Evolutionary conservation across 441 rosid genomes (phyloP), one percentile per base, ranked within the genome.

Genomic region (Bocquillonia castaneifolia): DNA sequence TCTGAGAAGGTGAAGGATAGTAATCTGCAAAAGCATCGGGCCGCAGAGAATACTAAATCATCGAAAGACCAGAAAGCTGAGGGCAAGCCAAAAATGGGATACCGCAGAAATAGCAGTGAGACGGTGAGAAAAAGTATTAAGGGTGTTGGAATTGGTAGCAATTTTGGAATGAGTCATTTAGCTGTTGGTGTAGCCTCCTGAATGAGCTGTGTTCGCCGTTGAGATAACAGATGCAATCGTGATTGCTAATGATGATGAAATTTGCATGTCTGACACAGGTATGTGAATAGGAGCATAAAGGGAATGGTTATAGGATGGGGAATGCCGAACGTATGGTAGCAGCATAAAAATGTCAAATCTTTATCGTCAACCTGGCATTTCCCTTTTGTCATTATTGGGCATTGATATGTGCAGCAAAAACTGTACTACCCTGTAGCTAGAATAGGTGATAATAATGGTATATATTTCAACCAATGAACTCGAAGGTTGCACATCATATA

Each of bases 141-240:
- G 78, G 72, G 69, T 51, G 67, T 63, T 45, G 77, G 78, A 64
- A 54, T 71, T 18, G 56, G 78, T 60, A 61, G 74, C 67, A 73
- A 53, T 44, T 56, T 83, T 9, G 73, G 76, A 66, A 73, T 74
- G 64, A 77, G 79, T 47, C 68, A 39, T 59, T 42, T 79, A 52
- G 77, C 87, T 15, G 83, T 80, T 45, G 80, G 80, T 23, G 84
- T 80, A 34, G 81, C 84, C 44, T 85, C 84, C 53, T 83, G 68
- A 86, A 20, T 37, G 40, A 61, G 66, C 26, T 13, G 14, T 22
- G 14, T 44, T 65, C 45, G 10, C 48, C 28, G 26, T 67, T n/a
- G n/a, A n/a, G 4, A 20, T 22, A 26, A 37, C 67, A 53, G 34
- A 28, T 17, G 50, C 71, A 14, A 34, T n/a, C 44, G 29, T 28